Evolutionary conservation across 1,284 basidiomycete genomes (phyloP).

Genomic region (Termitomyces sp.): DNA sequence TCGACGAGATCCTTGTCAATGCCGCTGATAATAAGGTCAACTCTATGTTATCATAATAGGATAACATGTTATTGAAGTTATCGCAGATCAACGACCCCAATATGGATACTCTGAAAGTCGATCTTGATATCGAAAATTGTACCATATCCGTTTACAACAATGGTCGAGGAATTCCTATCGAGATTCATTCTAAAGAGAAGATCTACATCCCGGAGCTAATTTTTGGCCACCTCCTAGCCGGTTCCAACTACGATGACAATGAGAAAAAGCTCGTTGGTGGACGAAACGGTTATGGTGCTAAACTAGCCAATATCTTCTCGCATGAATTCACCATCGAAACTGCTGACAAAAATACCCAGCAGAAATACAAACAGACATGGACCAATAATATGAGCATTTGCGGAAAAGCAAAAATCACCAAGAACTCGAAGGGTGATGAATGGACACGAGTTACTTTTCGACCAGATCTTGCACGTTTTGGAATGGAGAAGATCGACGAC

Average conservation of each 20-base stretch:
- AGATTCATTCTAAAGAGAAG: slow-evolving; percentile 90
- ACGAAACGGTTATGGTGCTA: slow-evolving; percentile 97
- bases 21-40: slow-evolving; percentile 97
- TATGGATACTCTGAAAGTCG: slow-evolving; percentile 89
- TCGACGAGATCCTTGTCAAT: slow-evolving; percentile 99
- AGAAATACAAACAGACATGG: slow-evolving; percentile 97
- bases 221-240: slow-evolving; percentile 93
- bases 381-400: slow-evolving; percentile 90
- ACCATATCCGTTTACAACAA: slow-evolving; percentile 95
- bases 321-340: slow-evolving; percentile 97
- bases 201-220: slow-evolving; percentile 98
- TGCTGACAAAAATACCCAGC: slow-evolving; percentile 80
- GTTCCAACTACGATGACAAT: slow-evolving; percentile 98
- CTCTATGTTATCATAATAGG: background rate
- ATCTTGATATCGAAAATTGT: slow-evolving; percentile 80
- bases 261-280: slow-evolving; percentile 99
- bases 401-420: slow-evolving; percentile 88
- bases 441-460: slow-evolving; percentile 95
- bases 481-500: slow-evolving; percentile 89
- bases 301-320: slow-evolving; percentile 98
- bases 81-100: slow-evolving; percentile 78
- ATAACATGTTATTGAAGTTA: background rate
- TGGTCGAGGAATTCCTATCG: slow-evolving; percentile 94
- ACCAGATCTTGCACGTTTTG: slow-evolving; percentile 89
- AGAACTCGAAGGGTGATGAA: slow-evolving; percentile 82